Percentiles rank a stretch among this genome's conserved stretches.
These are phyloP conservation scores for Agrocybe pediades DNA, from an alignment of 768 basidiomycete genomes.

Conservation along the genomic window DNA sequence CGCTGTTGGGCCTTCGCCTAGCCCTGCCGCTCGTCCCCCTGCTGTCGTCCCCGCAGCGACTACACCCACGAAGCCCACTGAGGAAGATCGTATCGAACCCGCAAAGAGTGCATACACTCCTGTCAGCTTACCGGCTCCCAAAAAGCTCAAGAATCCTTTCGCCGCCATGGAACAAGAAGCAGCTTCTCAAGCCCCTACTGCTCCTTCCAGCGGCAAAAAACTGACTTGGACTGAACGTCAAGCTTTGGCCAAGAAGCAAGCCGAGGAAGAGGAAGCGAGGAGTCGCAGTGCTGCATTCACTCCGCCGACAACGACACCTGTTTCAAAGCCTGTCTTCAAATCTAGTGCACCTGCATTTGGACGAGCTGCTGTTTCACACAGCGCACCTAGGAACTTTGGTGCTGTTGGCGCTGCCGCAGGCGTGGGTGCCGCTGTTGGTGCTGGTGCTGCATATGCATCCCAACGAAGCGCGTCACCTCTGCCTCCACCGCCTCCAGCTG, in stretches of 20 bases:
- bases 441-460: slow-evolving; percentile 31
- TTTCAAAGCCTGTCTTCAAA: slow-evolving; percentile 37
- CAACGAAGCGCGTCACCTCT: slow-evolving; percentile 26
- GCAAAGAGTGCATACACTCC: slow-evolving; percentile 90
- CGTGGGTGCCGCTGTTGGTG: slow-evolving; percentile 37
- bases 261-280: slow-evolving; percentile 71
- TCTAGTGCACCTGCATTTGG: slow-evolving; percentile 52
- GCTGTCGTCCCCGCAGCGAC: slow-evolving; percentile 44
- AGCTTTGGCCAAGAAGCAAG: slow-evolving; percentile 85
- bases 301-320: slow-evolving; percentile 35
- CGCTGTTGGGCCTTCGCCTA: too few species aligned
- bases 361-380: slow-evolving; percentile 37
- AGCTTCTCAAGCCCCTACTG: slow-evolving; percentile 24
- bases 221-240: slow-evolving; percentile 95
- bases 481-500: slow-evolving; percentile 22
- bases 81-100: slow-evolving; percentile 83
- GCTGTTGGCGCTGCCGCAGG: slow-evolving; percentile 31
- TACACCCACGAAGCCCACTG: slow-evolving; percentile 64
- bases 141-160: slow-evolving; percentile 86
- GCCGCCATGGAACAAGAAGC: slow-evolving; percentile 57
- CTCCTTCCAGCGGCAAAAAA: slow-evolving; percentile 60
- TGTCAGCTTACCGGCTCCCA: slow-evolving; percentile 81
- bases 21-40: too few species aligned
- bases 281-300: slow-evolving; percentile 60
- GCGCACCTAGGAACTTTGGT: slow-evolving; percentile 46